phyloP scores from a whole-genome alignment of 108 stramenopile genomes.

The Discostella stelligeroides region DNA sequence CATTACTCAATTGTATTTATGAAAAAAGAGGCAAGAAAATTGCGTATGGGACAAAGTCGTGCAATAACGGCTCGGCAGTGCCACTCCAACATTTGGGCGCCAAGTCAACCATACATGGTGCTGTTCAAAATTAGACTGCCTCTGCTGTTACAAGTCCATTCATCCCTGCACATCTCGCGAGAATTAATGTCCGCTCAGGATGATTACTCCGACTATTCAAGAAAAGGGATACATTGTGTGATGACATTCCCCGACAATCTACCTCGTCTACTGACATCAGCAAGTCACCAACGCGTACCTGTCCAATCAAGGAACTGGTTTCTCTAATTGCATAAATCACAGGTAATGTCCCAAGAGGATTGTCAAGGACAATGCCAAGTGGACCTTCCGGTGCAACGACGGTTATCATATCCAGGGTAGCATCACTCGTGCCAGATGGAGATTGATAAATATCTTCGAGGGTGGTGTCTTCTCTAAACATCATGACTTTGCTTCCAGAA shows the following conservation, averaged over 20 bases:
- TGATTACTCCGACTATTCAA: conserved; percentile 53
- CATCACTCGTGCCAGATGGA: conserved; percentile 14
- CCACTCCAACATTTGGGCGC: too few relatives aligned
- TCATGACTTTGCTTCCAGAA: conserved; percentile 15
- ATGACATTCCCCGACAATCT: conserved; percentile 79
- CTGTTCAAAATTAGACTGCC: too few relatives aligned
- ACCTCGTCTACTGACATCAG: conserved; percentile 83
- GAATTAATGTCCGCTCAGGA: conserved; percentile 40
- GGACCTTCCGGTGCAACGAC: conserved; percentile 64
- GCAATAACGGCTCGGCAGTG: too few relatives aligned
- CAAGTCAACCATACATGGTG: too few relatives aligned
- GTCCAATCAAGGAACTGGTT: conserved; percentile 67
- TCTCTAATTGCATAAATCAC: conserved; percentile 87
- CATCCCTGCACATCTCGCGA: conserved; percentile 19
- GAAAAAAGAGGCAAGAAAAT: too few relatives aligned
- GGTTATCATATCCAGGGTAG: conserved; percentile 24
- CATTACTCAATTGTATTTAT: too few relatives aligned
- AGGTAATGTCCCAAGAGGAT: conserved; percentile 72
- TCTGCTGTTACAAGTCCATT: too few relatives aligned
- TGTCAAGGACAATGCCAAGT: conserved; percentile 89
- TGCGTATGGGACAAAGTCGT: too few relatives aligned
- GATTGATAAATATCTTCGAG: conserved; percentile 41
- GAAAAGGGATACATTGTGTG: conserved; percentile 75
- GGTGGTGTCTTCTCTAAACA: conserved; percentile 42
- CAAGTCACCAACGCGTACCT: conserved; percentile 74